A percentile compares a stretch with the other conserved stretches of the same genome.
phyloP scores from a whole-genome alignment of 257 asterid species.

The Anisodus acutangulus region DNA sequence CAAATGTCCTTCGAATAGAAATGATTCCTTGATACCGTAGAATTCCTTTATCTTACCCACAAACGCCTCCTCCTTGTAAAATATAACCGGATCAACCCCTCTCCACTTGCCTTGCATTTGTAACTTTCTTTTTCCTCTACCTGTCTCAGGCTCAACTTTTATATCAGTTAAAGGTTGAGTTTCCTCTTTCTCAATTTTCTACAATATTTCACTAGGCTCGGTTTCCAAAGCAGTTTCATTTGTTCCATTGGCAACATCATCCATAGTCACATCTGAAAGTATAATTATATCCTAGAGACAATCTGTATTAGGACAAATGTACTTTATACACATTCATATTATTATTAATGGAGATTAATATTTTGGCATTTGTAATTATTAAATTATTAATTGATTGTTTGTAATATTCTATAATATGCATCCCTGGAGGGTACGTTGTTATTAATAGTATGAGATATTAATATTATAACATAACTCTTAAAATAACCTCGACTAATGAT shows the following conservation, averaged over 20 bases:
- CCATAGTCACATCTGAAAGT: slow-evolving; percentile 1
- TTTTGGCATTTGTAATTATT: no score
- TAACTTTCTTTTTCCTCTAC: slow-evolving; percentile 70
- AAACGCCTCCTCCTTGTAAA: slow-evolving; percentile 68
- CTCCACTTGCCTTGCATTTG: slow-evolving; percentile 95
- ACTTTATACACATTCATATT: no score
- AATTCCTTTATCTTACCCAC: slow-evolving; percentile 69
- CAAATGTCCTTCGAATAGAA: slow-evolving; percentile 82
- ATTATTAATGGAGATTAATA: no score
- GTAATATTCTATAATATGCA: no score
- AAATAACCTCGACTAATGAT: no score
- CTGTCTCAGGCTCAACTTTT: slow-evolving; percentile 47
- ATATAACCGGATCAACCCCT: slow-evolving; percentile 96
- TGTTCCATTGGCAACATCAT: slow-evolving; percentile 38
- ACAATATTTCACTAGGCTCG: slow-evolving; percentile 42
- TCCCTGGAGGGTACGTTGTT: no score
- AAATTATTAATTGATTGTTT: no score
- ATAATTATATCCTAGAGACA: no score
- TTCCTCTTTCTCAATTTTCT: slow-evolving; percentile 48
- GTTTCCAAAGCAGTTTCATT: slow-evolving; percentile 47
- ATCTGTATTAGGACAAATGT: no score
- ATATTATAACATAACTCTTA: no score
- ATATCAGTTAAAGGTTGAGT: slow-evolving; percentile 45
- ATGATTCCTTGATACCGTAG: slow-evolving; percentile 81
- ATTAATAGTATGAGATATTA: no score